Base-by-base conservation (phyloP, 208 protist species). In the Porcisia hertigi region DNA sequence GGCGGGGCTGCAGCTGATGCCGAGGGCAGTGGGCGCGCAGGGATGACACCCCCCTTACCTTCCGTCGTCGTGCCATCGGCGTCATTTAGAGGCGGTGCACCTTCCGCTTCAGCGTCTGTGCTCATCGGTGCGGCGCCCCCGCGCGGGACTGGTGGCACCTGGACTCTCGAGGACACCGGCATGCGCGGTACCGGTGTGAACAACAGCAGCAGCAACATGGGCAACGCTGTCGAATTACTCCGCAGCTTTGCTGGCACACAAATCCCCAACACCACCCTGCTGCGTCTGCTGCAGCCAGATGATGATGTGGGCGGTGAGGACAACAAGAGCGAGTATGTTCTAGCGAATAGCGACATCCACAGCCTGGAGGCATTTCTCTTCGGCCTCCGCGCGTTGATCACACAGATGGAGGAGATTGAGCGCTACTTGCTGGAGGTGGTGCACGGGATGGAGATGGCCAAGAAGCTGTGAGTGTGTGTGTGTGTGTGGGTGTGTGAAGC, bases 321-420 rank as follows among this genome's bases (percentile, higher is more conserved):
- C 45, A 69, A 75, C 39, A 60, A 70, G 39, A 85, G 84, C 34
- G 88, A 88, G 77, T 93, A 90, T 82, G 89, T 96, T 30, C 73
- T 96, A 66, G 89, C 88, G 11, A 96, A 94, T 80, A 81, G 83
- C 53, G 92, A 96, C 58, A 91, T 96, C 57, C 92, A 96, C 79
- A 94, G 92, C 60, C 39, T 96, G 30, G 90, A 95, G 83, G 88
- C 92, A 0, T 96, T 96, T 64, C 77, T 96, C 11, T 96, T 94
- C 74, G 92, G 92, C 52, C 78, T 94, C 59, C 84, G 87, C 43
- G 79, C 87, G n/a, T 71, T 94, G 23, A 88, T 94, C n/a, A 71
- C 76, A 52, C 86, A 94, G 71, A 58, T 94, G 30, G 86, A 89
- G 45, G 85, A 94, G 55, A 62, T 96, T 60, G 86, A 96, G 82